Conservation (phyloP, 2,329 filamentous ascomycete genomes). For the Bipolaris zeicola region DNA sequence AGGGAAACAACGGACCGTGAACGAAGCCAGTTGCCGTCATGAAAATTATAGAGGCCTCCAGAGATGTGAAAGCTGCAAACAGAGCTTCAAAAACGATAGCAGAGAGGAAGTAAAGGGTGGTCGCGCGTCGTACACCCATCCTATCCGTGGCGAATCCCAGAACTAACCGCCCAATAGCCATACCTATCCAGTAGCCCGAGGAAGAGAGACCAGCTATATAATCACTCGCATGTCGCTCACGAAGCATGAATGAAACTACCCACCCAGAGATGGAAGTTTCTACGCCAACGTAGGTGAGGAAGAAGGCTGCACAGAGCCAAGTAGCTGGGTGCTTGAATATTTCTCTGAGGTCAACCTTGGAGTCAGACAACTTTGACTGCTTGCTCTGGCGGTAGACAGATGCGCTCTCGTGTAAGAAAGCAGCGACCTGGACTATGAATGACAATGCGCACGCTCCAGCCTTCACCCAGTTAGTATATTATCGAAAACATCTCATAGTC, state of each 20-base stretch:
- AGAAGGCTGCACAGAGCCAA: slow-evolving; percentile 53
- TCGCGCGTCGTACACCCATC: slow-evolving; percentile 36
- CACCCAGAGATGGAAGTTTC: slow-evolving; percentile 55
- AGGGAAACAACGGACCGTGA: slow-evolving; percentile 53
- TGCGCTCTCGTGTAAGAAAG: slow-evolving; percentile 49
- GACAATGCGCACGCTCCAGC: slow-evolving; percentile 19
- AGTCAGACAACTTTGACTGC: slow-evolving; percentile 9
- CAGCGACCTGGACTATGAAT: slow-evolving; percentile 36
- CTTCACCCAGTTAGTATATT: neutral
- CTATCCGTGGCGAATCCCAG: slow-evolving; percentile 37
- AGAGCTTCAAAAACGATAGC: slow-evolving; percentile 26
- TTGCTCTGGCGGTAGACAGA: slow-evolving; percentile 39
- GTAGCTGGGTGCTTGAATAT: slow-evolving; percentile 46
- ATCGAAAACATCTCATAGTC: too few species aligned
- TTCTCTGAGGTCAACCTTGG: slow-evolving; percentile 14
- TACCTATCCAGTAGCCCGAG: slow-evolving; percentile 54
- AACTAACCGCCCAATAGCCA: slow-evolving; percentile 48
- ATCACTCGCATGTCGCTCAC: slow-evolving; percentile 46
- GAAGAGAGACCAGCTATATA: slow-evolving; percentile 51
- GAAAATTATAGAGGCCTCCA: slow-evolving; percentile 35
- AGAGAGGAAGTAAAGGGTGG: slow-evolving; percentile 29
- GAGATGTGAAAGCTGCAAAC: slow-evolving; percentile 26
- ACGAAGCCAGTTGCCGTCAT: slow-evolving; percentile 48
- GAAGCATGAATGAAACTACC: slow-evolving; percentile 55
- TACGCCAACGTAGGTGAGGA: slow-evolving; percentile 54